Evolutionary conservation across 2,329 filamentous ascomycete species (phyloP), one percentile per base, ranked within the genome.

Genomic region (Talaromyces islandicus): DNA sequence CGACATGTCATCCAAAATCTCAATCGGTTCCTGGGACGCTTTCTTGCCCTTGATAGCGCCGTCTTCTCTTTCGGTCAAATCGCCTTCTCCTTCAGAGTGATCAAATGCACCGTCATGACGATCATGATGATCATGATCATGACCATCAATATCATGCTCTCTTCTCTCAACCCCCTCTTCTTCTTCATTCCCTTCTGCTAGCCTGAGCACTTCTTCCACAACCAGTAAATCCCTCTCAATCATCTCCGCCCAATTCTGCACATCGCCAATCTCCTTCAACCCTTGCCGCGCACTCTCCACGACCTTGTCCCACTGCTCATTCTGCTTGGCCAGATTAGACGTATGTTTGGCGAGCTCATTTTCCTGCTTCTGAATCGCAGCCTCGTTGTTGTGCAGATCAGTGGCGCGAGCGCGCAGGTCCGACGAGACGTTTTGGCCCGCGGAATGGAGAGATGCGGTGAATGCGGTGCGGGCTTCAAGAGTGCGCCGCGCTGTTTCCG

Each of bases 201-300:
- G 61, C 63, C 70, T 68, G 61, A 77, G 65, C 62, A 73, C 72
- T 65, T 78, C 76, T 69, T 79, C 77, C 21, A 78, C 65, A 61
- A 76, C 69, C 63, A 76, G 66, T 55, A 80, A 64, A 70, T 80
- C 78, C 63, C 75, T 67, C 68, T 80, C 85, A 67, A 87, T 78
- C 75, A 85, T 77, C 75, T 86, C 84, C 21, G 84, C 83, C 83
- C 84, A 87, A 66, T 86, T 86, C 76, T 87, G 84, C 61, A 87
- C 76, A 65, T 87, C 83, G n/a, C 85, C 85, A 63, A 86, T 78
- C 71, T 86, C 83, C 70, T 85, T 86, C 63, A 87, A 66, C 59
- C 82, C 83, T 65, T 81, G 80, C 11, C 80, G 78, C 62, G 80
- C 81, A 64, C 77, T 78, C 62, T 84, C 82, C 25, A 81, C 76